A percentile compares a stretch with the other conserved stretches of the same genome.
Conservation (phyloP, 2,329 filamentous ascomycete genomes). For the Aspergillus aculeatinus region DNA sequence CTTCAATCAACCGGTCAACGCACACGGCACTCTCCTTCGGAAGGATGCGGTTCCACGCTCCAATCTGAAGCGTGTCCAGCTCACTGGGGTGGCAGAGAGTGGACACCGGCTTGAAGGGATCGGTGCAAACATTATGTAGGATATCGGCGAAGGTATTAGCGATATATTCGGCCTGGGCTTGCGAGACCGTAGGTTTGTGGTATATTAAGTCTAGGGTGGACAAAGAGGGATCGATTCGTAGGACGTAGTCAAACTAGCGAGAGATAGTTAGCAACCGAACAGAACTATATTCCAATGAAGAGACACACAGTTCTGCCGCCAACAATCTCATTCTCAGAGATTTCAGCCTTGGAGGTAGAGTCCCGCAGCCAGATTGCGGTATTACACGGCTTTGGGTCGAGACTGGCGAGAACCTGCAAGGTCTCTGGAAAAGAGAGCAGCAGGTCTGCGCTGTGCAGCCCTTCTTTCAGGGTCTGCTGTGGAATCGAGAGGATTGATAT, state of each 20-base stretch:
- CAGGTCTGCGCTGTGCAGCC: conserved; percentile 8
- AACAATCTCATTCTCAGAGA: conserved; percentile 9
- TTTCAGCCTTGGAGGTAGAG: conserved; percentile 7
- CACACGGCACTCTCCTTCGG: conserved; percentile 10
- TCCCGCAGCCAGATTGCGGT: conserved; percentile 15
- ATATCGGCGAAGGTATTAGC: conserved; percentile 14
- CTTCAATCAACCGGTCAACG: conserved; percentile 13
- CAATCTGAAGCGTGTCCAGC: conserved; percentile 15
- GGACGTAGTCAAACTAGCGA: conserved; percentile 14
- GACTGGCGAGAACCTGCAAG: conserved; percentile 9
- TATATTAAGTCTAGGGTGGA: conserved; percentile 14
- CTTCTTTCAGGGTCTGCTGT: conserved; percentile 10
- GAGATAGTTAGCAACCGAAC: background rate
- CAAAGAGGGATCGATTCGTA: conserved; percentile 13
- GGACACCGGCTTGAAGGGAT: conserved; percentile 11
- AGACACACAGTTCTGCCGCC: conserved; percentile 11
- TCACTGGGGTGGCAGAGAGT: conserved; percentile 13
- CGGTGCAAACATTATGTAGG: conserved; percentile 12
- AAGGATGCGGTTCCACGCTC: conserved; percentile 14
- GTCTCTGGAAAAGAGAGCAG: conserved; percentile 13
- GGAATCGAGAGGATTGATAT: conserved; percentile 9
- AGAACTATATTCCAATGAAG: background rate
- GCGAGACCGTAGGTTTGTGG: conserved; percentile 14
- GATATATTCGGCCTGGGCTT: conserved; percentile 14
- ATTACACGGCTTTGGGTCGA: conserved; percentile 17